A percentile compares a stretch with the other conserved stretches of the same genome.
Conservation (phyloP, 768 basidiomycete species). For the Termitomyces eurrhizus region DNA sequence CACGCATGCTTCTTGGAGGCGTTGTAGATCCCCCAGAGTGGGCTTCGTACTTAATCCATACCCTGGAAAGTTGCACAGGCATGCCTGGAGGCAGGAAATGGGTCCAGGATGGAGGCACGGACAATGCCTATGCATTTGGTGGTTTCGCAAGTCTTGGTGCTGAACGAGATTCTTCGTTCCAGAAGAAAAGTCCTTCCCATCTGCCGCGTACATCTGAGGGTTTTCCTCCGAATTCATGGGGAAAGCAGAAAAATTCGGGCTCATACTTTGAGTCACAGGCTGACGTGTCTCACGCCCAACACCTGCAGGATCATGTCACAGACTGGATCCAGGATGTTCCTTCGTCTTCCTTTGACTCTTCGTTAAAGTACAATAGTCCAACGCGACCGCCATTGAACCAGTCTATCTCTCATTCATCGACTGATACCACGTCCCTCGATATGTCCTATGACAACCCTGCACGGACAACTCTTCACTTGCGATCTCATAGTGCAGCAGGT, state of each 20-base stretch:
- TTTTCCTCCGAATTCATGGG: conserved; percentile 71
- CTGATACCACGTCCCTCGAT: conserved; percentile 5
- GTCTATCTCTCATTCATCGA: conserved; percentile 24
- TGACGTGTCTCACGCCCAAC: conserved; percentile 17
- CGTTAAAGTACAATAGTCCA: conserved; percentile 41
- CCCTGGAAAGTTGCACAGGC: conserved; percentile 69
- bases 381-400: conserved; percentile 22
- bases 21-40: conserved; percentile 69
- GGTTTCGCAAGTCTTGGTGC: conserved; percentile 40
- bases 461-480: conserved; percentile 4
- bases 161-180: conserved; percentile 30
- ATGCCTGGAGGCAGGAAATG: conserved; percentile 65
- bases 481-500: conserved; percentile 8
- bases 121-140: conserved; percentile 55
- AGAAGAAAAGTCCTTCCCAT: conserved; percentile 32
- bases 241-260: conserved; percentile 39
- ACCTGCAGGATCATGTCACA: conserved; percentile 16
- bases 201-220: conserved; percentile 20
- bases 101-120: conserved; percentile 48
- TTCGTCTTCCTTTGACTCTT: conserved; percentile 33
- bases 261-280: conserved; percentile 48
- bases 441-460: conserved; percentile 5
- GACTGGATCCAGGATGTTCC: conserved; percentile 30
- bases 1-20: conserved; percentile 79
- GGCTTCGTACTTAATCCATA: conserved; percentile 71